Percentiles rank a stretch among this genome's conserved stretches.
phyloP scores from a whole-genome alignment of 495 filamentous ascomycete species.

The Hypoxylon fragiforme region DNA sequence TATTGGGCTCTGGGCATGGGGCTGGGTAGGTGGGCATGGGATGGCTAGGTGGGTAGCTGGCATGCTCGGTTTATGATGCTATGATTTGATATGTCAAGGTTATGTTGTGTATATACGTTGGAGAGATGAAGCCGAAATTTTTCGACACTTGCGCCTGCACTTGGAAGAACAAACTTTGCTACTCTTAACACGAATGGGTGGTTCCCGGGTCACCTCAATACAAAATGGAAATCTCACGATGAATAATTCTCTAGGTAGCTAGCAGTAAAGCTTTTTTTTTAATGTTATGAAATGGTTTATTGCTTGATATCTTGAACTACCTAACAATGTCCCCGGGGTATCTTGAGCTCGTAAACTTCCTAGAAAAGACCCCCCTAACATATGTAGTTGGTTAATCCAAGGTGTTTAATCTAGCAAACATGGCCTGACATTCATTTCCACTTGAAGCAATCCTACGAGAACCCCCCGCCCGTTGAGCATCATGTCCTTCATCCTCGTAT shows the following conservation, averaged over 20 bases:
- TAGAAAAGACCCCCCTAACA: too few species aligned
- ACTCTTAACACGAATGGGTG: neutral
- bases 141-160: slow-evolving; percentile 7
- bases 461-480: neutral
- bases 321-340: neutral
- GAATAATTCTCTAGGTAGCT: too few species aligned
- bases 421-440: too few species aligned
- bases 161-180: slow-evolving; percentile 7
- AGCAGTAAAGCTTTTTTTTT: neutral
- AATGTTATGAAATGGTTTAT: neutral
- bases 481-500: neutral
- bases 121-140: neutral
- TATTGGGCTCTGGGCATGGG: neutral
- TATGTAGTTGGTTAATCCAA: too few species aligned
- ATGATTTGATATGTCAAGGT: slow-evolving; percentile 17
- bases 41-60: neutral
- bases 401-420: neutral
- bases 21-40: neutral
- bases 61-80: neutral
- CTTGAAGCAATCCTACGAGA: too few species aligned
- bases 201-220: slow-evolving; percentile 6
- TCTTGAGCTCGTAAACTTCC: slow-evolving; percentile 3
- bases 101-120: slow-evolving; percentile 20
- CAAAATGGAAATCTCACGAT: neutral
- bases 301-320: slow-evolving; percentile 1